Conservation (phyloP, 345 rosid species). For the Eucalyptus brandiana region DNA sequence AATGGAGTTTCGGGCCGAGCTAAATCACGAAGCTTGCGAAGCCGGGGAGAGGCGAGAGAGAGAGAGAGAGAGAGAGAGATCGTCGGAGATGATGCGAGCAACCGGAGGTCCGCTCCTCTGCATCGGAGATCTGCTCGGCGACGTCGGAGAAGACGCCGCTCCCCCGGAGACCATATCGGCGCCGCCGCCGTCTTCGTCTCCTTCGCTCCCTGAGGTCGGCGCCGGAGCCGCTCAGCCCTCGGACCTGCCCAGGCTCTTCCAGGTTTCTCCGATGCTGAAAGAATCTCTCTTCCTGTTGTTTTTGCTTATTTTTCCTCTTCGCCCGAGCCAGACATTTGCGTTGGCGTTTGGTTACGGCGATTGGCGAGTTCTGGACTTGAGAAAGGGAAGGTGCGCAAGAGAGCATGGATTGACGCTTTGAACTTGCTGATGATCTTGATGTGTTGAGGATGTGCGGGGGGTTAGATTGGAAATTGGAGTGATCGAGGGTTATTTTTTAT, state of each 20-base stretch:
- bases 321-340: neutral
- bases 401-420: neutral
- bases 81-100: constrained; percentile 39
- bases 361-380: neutral
- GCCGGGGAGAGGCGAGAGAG: neutral
- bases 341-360: neutral
- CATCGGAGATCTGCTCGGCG: constrained; percentile 75
- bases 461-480: neutral
- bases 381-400: neutral
- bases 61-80: neutral
- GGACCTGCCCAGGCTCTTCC: constrained; percentile 54
- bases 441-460: neutral
- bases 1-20: neutral
- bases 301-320: neutral
- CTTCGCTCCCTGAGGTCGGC: constrained; percentile 2
- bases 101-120: constrained; percentile 73
- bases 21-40: neutral
- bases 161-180: neutral
- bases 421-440: neutral
- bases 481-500: neutral
- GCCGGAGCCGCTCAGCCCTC: neutral
- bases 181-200: neutral
- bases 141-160: constrained; percentile 36
- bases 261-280: constrained; percentile 18
- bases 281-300: no score